Base-by-base conservation (phyloP, 768 basidiomycete species). In the Pleurotus tuber-regium region DNA sequence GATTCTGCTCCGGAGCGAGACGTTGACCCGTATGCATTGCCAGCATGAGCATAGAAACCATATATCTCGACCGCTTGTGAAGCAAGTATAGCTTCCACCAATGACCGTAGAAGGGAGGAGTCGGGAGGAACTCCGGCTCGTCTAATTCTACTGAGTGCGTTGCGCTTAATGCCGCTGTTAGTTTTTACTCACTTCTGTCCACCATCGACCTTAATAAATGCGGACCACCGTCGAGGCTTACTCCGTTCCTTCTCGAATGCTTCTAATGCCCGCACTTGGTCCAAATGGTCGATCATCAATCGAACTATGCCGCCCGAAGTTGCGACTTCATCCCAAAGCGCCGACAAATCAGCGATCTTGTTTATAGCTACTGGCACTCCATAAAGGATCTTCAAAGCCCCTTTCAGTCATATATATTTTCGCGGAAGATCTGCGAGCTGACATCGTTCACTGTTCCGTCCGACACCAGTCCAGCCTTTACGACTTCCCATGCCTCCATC, bases 1-100 rank as follows among this genome's bases (percentile, higher is more conserved):
- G 72, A 70, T 2, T 83, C 76, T 6, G 89, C 89, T 53, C 88
- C 76, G 9, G 74, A 67, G 7, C 81, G 67, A 6, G 86, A 85
- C 4, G 78, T 86, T 2, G 92, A 92, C 1, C 77, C 84, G 59
- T 93, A 94, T 1, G 89, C 76, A 59, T 88, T 75, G 39, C 87
- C 85, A 0, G 84, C 84, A 65, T 92, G 92, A 49, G 80, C 83
- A 56, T 93, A 94, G 65, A 93, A 93, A 4, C 92, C 90, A 63
- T 84, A 81, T n/a, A 93, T 71, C 2, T 76, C 78, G 24, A 89
- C 70, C 4, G 66, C 74, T 5, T 78, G 64, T 1, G 88, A 86
- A 3, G 64, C 66, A 29, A 87, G 67, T 10, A 86, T 70, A 3
- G 66, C 61, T 47, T 68, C 67, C 40, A 92, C 64, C 48, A 92